phyloP scores from a whole-genome alignment of 495 filamentous ascomycete genomes.

The Pseudotulostoma volvatum region DNA sequence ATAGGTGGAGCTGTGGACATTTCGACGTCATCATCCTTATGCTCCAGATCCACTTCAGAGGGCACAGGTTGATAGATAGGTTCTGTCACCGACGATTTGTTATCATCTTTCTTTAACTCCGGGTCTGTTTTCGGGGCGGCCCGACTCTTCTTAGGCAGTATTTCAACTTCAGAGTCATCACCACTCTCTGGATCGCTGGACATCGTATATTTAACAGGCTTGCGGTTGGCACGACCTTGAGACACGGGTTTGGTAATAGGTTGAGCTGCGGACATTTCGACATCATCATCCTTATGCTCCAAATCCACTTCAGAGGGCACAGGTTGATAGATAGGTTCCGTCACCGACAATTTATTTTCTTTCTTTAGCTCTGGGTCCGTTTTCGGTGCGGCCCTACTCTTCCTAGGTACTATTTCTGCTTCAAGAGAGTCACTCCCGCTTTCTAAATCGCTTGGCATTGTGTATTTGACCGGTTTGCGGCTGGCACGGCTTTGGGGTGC shows the following conservation, averaged over 20 bases:
- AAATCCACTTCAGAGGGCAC: slow-evolving; percentile 7
- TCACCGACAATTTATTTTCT: slow-evolving; percentile 14
- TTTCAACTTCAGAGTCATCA: slow-evolving; percentile 13
- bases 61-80: slow-evolving; percentile 13
- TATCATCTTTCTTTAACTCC: slow-evolving; percentile 17
- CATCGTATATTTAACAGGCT: not conserved
- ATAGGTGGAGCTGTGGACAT: not conserved
- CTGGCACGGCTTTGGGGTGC: slow-evolving; percentile 3
- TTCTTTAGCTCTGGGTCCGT: slow-evolving; percentile 14
- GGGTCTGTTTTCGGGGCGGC: slow-evolving; percentile 10
- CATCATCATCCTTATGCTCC: slow-evolving; percentile 5
- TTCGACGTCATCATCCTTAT: slow-evolving; percentile 5
- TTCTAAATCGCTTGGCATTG: slow-evolving; percentile 4
- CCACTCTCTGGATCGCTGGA: slow-evolving; percentile 8
- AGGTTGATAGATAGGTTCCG: slow-evolving; percentile 12
- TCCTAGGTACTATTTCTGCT: slow-evolving; percentile 18
- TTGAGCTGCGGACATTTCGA: not conserved
- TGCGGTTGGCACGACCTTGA: not conserved
- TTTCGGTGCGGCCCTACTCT: slow-evolving; percentile 12
- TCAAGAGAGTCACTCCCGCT: slow-evolving; percentile 10
- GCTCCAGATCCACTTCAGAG: slow-evolving; percentile 6
- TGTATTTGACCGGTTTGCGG: not conserved
- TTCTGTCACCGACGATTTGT: slow-evolving; percentile 10
- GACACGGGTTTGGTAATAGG: slow-evolving; percentile 7
- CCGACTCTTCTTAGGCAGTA: slow-evolving; percentile 17